Conservation (phyloP, 306 rosid genomes). For the Cucurbita maxima region DNA sequence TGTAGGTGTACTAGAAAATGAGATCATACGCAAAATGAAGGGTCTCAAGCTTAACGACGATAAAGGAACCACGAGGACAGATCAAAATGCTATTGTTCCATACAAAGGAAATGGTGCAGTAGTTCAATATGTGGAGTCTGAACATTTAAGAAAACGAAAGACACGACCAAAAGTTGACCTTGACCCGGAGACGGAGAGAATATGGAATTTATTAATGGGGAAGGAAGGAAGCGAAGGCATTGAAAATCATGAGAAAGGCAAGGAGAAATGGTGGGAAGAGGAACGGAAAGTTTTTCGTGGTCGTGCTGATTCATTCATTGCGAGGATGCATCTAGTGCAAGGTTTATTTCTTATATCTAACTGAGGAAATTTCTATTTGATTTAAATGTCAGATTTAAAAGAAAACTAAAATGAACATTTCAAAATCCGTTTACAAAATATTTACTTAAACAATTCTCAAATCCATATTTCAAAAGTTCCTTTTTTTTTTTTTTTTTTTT, state of each 20-base stretch:
- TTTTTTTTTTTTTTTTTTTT: not conserved
- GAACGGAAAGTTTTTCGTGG: constrained; percentile 75
- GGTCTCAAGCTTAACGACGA: constrained; percentile 35
- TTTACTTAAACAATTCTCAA: not conserved
- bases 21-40: constrained; percentile 23
- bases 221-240: constrained; percentile 41
- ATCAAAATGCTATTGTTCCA: constrained; percentile 50
- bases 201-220: constrained; percentile 89
- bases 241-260: constrained; percentile 38
- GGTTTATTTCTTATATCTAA: constrained; percentile 31
- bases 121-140: constrained; percentile 35
- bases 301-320: constrained; percentile 80
- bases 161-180: constrained; percentile 76
- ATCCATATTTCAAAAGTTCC: not conserved
- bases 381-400: not conserved
- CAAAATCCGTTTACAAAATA: not conserved
- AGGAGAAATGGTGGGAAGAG: constrained; percentile 84
- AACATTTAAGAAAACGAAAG: constrained; percentile 36
- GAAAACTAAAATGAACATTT: not conserved
- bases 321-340: constrained; percentile 96
- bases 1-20: constrained; percentile 37
- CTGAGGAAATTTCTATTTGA: not conserved
- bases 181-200: constrained; percentile 72
- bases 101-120: constrained; percentile 48
- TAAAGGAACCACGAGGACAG: constrained; percentile 18